phyloP scores from a whole-genome alignment of 306 rosid genomes.

The Pterocarpus macrocarpus region DNA sequence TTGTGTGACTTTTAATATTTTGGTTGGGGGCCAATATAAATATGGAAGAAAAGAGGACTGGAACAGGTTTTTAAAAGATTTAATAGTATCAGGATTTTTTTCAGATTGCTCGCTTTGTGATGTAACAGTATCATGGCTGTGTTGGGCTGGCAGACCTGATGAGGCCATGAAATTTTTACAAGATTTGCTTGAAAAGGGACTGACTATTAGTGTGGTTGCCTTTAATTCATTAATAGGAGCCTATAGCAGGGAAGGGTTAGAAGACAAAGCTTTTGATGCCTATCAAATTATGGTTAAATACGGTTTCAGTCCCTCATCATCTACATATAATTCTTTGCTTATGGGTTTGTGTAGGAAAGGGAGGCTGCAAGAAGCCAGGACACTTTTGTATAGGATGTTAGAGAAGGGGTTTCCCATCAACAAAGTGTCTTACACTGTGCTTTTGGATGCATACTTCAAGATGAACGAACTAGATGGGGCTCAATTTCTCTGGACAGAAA shows the following conservation, averaged over 20 bases:
- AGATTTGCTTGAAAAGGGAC: conserved; percentile 71
- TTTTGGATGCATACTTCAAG: conserved; percentile 75
- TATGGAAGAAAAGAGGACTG: conserved; percentile 75
- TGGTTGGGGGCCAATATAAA: conserved; percentile 72
- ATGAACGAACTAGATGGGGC: conserved; percentile 67
- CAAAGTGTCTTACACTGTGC: conserved; percentile 68
- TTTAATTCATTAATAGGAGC: conserved; percentile 80
- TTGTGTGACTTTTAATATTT: conserved; percentile 76
- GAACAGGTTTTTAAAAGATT: conserved; percentile 58
- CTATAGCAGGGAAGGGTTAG: conserved; percentile 70
- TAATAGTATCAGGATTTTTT: conserved; percentile 50
- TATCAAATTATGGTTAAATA: conserved; percentile 61
- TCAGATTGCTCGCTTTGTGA: conserved; percentile 60
- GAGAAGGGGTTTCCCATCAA: conserved; percentile 71
- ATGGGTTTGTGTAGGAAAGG: conserved; percentile 74
- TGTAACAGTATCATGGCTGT: conserved; percentile 62
- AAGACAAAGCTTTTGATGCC: conserved; percentile 65
- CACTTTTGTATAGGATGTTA: conserved; percentile 63
- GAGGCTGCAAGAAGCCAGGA: conserved; percentile 66
- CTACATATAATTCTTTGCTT: conserved; percentile 73
- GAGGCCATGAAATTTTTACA: conserved; percentile 64
- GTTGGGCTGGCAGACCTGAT: conserved; percentile 75
- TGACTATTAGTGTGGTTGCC: conserved; percentile 64
- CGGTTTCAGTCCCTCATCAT: conserved; percentile 69
- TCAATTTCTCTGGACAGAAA: conserved; percentile 74